Conservation (phyloP, 805 yeast species). For the Saturnispora sekii region DNA sequence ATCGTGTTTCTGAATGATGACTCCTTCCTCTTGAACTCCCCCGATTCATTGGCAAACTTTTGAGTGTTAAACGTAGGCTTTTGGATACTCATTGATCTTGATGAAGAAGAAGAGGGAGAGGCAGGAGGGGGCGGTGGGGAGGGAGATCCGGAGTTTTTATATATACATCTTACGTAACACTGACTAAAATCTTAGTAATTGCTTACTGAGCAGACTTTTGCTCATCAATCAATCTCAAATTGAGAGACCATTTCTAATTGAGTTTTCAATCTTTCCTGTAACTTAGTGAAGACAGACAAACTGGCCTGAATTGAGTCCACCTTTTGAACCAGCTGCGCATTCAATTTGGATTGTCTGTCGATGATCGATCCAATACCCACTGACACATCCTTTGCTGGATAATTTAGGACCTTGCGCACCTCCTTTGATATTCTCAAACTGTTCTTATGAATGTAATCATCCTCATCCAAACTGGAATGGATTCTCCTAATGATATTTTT, state of each 20-base stretch:
- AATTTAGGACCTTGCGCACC: conserved; percentile 68
- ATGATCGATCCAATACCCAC: conserved; percentile 55
- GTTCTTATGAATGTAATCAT: conserved; percentile 73
- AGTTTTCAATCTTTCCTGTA: conserved; percentile 25
- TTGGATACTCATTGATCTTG: neutral
- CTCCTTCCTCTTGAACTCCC: conserved; percentile 44
- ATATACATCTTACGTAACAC: no score
- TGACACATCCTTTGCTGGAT: conserved; percentile 76
- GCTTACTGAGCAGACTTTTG: neutral
- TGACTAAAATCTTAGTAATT: neutral
- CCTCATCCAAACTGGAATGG: conserved; percentile 45
- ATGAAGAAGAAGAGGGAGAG: neutral
- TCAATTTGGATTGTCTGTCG: conserved; percentile 49
- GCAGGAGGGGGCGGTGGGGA: neutral
- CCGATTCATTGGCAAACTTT: conserved; percentile 42
- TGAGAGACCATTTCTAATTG: conserved; percentile 11
- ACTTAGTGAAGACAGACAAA: conserved; percentile 39
- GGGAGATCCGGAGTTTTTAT: neutral
- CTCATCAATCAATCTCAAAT: conserved; percentile 9
- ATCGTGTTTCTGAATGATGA: conserved; percentile 55
- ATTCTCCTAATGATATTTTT: conserved; percentile 71
- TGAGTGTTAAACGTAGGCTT: conserved; percentile 14
- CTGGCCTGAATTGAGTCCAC: conserved; percentile 50
- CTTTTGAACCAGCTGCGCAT: conserved; percentile 43
- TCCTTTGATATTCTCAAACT: conserved; percentile 74